These are phyloP conservation scores for Phytophthora nicotianae DNA, from an alignment of 352 stramenopile genomes.

Conservation along the genomic window DNA sequence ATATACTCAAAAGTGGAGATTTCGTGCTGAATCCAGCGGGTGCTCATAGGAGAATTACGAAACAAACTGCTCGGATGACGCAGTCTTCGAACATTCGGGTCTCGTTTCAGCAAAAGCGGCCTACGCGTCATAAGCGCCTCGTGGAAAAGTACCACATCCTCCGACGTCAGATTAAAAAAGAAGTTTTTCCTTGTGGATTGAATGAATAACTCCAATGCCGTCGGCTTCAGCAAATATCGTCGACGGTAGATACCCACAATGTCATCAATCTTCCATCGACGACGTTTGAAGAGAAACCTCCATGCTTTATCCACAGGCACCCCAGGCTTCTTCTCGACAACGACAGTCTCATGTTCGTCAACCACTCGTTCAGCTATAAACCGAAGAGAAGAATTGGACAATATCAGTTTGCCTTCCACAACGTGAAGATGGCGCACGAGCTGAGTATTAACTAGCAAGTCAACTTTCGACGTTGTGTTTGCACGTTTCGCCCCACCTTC, in stretches of 20 bases:
- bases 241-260: constrained; percentile 70
- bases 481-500: constrained; percentile 18
- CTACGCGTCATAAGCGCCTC: constrained; percentile 64
- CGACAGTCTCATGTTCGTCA: constrained; percentile 71
- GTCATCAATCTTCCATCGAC: constrained; percentile 75
- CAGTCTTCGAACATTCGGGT: constrained; percentile 76
- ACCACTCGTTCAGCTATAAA: constrained; percentile 74
- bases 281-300: constrained; percentile 78
- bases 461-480: constrained; percentile 25
- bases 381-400: constrained; percentile 57
- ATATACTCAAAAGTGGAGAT: constrained; percentile 98
- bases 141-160: constrained; percentile 67
- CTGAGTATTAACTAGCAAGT: constrained; percentile 61
- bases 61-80: constrained; percentile 85
- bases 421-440: constrained; percentile 81
- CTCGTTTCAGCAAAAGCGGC: constrained; percentile 65
- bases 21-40: constrained; percentile 80
- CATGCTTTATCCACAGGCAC: constrained; percentile 47
- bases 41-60: constrained; percentile 72
- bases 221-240: constrained; percentile 84
- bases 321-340: constrained; percentile 60
- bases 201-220: constrained; percentile 83
- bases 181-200: constrained; percentile 86
- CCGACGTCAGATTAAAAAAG: constrained; percentile 76
- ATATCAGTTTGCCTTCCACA: constrained; percentile 61